phyloP scores from a whole-genome alignment of 192 early-diverging fungal species.

The Coemansia sp. region DNA sequence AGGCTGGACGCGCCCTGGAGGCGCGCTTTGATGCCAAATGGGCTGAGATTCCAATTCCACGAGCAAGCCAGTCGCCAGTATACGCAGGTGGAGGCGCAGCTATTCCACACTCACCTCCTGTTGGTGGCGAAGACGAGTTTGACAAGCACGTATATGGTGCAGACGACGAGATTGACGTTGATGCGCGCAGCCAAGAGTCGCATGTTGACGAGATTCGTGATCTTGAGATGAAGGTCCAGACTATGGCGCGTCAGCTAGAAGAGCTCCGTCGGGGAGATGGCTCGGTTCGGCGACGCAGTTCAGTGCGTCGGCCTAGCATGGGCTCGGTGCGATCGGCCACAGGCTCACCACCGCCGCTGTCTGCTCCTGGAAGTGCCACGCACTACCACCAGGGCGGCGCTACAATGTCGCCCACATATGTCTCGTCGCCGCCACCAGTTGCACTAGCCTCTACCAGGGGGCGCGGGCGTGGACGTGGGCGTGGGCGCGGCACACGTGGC shows the following conservation, averaged over 20 bases:
- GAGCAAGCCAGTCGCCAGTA: slow-evolving; percentile 33
- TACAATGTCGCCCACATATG: slow-evolving; percentile 25
- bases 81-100: slow-evolving; percentile 34
- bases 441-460: slow-evolving; percentile 14
- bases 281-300: slow-evolving; percentile 34
- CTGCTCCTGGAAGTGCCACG: slow-evolving; percentile 26
- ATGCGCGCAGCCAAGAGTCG: slow-evolving; percentile 38
- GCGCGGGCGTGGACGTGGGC: slow-evolving; percentile 31
- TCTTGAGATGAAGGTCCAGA: slow-evolving; percentile 51
- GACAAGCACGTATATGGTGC: slow-evolving; percentile 50
- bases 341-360: slow-evolving; percentile 36
- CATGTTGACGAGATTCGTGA: slow-evolving; percentile 46
- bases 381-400: slow-evolving; percentile 24
- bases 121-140: slow-evolving; percentile 49
- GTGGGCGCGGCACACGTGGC: slow-evolving; percentile 47
- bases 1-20: slow-evolving; percentile 71
- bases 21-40: slow-evolving; percentile 78
- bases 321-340: slow-evolving; percentile 48
- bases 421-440: slow-evolving; percentile 27
- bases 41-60: slow-evolving; percentile 51
- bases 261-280: slow-evolving; percentile 42
- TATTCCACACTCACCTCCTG: slow-evolving; percentile 42
- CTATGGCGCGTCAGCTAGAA: slow-evolving; percentile 52
- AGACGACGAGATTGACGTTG: slow-evolving; percentile 48
- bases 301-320: slow-evolving; percentile 47